phyloP scores from a whole-genome alignment of 1,284 basidiomycete genomes.

The Chalciporus piperatoides region DNA sequence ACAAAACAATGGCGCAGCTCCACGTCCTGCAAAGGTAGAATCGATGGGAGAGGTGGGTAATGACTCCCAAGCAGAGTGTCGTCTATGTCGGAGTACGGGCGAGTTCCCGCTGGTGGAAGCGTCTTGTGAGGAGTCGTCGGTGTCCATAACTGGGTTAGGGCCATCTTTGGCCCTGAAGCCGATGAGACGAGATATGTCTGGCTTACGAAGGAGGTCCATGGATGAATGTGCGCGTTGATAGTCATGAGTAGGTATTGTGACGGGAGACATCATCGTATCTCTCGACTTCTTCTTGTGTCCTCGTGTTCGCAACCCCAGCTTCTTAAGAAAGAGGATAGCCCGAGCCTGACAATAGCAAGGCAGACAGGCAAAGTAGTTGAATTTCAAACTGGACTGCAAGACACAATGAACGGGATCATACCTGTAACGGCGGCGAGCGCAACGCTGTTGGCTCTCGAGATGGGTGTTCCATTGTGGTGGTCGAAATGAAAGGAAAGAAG shows the following conservation, averaged over 20 bases:
- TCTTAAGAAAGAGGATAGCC: slow-evolving; percentile 40
- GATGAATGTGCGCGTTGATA: slow-evolving; percentile 32
- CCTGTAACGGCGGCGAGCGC: slow-evolving; percentile 31
- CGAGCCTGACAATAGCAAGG: slow-evolving; percentile 28
- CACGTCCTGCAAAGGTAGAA: slow-evolving; percentile 15
- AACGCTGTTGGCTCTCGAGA: slow-evolving; percentile 25
- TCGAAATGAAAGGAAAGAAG: slow-evolving; percentile 10
- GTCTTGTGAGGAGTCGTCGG: slow-evolving; percentile 34
- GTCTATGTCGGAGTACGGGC: slow-evolving; percentile 17
- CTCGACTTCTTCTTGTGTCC: slow-evolving; percentile 17
- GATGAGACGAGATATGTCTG: slow-evolving; percentile 43
- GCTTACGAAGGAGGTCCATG: slow-evolving; percentile 36
- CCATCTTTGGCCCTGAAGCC: slow-evolving; percentile 31
- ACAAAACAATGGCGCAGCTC: slow-evolving; percentile 8
- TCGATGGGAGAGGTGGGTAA: slow-evolving; percentile 8
- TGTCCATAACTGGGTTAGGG: slow-evolving; percentile 26
- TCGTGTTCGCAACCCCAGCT: slow-evolving; percentile 33
- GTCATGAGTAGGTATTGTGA: slow-evolving; percentile 17
- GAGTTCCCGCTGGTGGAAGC: slow-evolving; percentile 28
- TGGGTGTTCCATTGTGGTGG: slow-evolving; percentile 25
- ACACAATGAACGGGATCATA: slow-evolving; percentile 16
- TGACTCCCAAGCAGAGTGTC: slow-evolving; percentile 26
- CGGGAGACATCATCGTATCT: slow-evolving; percentile 20
- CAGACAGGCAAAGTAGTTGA: not conserved
- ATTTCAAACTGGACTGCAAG: slow-evolving; percentile 16